Base-by-base conservation (phyloP, 139 green algal species). In the Gonium pectorale region DNA sequence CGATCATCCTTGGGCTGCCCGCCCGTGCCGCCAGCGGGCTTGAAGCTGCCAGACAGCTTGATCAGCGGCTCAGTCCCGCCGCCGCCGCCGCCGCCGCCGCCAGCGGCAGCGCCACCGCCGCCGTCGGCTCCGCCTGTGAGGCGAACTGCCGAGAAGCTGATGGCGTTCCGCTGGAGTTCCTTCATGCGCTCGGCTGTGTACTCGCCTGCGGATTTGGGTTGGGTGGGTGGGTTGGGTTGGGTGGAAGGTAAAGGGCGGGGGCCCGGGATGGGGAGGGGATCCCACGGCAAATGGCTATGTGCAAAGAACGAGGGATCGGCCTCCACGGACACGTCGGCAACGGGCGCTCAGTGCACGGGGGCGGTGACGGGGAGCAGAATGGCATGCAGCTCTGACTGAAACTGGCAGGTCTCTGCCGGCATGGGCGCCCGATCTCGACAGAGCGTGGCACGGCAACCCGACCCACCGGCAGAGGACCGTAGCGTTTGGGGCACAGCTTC, bases 21-120 rank as follows among this genome's bases (percentile, higher is more conserved):
- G n/a, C n/a, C n/a, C n/a, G n/a, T n/a, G n/a, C n/a, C n/a, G n/a
- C n/a, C n/a, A 13, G 90, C 89, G 0, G 82, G 85, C 77, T 96
- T 96, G 88, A 96, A 96, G 66, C 86, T 94, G 41, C 94, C 93
- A 8, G 92, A 93, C 6, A 96, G 85, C 88, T 94, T 95, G 88
- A 96, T 92, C 26, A 83, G 67, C 27, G 74, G 62, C 67, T 83
- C 75, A 15, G 33, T 19, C 3, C 54, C 68, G 21, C n/a, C 54
- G 31, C 69, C 83, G 29, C 59, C 59, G 17, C 1, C 41, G 41
- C 75, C 68, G 22, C 9, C 51, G 13, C 31, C 29, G 11, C 29
- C 63, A 54, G 52, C 29, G 54, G 46, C 67, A 63, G 72, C 49
- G 31, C 54, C 68, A 33, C 29, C 52, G n/a, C 52, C 67, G 64